Evolutionary conservation across 2,329 filamentous ascomycete species (phyloP).

Genomic region (Beauveria caledonica): DNA sequence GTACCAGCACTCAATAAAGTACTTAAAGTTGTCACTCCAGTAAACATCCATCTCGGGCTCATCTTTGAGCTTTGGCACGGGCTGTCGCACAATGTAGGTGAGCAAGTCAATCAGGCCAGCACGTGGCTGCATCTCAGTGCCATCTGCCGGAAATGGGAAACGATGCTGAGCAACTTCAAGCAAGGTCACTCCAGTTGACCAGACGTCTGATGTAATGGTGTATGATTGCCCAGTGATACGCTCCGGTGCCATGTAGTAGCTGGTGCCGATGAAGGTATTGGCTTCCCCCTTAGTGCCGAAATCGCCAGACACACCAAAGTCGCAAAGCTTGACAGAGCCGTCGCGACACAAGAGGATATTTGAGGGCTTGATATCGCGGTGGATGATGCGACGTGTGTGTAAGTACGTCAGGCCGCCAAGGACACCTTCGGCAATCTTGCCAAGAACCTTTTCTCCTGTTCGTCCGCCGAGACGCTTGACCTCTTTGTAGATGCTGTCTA

Average conservation of each 20-base stretch:
- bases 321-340: conserved; percentile 93
- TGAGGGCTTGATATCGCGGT: conserved; percentile 96
- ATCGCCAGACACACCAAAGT: conserved; percentile 95
- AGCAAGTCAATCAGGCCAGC: conserved; percentile 90
- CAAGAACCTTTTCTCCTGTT: conserved; percentile 93
- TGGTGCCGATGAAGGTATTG: conserved; percentile 97
- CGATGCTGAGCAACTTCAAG: conserved; percentile 99
- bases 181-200: conserved; percentile 92
- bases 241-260: conserved; percentile 98
- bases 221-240: conserved; percentile 96
- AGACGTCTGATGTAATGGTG: conserved; percentile 97
- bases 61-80: conserved; percentile 91
- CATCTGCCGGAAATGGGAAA: conserved; percentile 96
- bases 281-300: conserved; percentile 98
- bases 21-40: conserved; percentile 98
- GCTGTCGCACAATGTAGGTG: conserved; percentile 94
- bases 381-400: conserved; percentile 92
- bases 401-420: conserved; percentile 90
- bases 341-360: conserved; percentile 91
- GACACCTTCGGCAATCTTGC: conserved; percentile 93
- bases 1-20: conserved; percentile 98
- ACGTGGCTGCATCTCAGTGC: conserved; percentile 87
- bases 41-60: conserved; percentile 82
- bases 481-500: conserved; percentile 95
- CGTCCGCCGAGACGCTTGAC: conserved; percentile 91